Evolutionary conservation across 2,329 filamentous ascomycete species (phyloP).

Genomic region (Trichoderma breve): DNA sequence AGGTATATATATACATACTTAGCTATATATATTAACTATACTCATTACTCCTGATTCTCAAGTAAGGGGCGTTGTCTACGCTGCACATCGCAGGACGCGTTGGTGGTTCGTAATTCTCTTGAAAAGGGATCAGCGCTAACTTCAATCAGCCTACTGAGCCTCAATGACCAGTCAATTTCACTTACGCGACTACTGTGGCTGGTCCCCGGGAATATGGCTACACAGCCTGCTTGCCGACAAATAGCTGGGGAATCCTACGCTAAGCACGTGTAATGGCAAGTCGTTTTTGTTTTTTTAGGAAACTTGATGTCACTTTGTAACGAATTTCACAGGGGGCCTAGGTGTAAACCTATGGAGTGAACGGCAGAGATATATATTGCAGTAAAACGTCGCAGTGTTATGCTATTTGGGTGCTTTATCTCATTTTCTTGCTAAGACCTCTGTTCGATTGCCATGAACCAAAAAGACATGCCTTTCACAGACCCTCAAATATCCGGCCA

Average conservation of each 20-base stretch:
- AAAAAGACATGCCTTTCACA: not conserved
- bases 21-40: not conserved
- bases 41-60: not conserved
- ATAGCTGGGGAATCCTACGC: not conserved
- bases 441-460: not conserved
- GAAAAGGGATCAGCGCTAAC: not conserved
- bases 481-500: not conserved
- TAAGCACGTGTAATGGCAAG: not conserved
- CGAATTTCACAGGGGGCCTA: not conserved
- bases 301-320: not conserved
- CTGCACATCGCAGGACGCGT: not conserved
- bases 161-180: not conserved
- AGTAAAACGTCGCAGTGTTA: not conserved
- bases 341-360: not conserved
- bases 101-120: not conserved
- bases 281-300: not conserved
- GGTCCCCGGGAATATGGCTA: not conserved
- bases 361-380: not conserved
- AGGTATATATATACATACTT: not conserved
- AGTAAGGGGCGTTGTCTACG: not conserved
- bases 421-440: not conserved
- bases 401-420: not conserved
- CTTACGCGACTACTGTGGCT: not conserved
- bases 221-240: not conserved
- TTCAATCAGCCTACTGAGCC: not conserved